phyloP scores from a whole-genome alignment of 108 stramenopile genomes.

The Chaetoceros muelleri region DNA sequence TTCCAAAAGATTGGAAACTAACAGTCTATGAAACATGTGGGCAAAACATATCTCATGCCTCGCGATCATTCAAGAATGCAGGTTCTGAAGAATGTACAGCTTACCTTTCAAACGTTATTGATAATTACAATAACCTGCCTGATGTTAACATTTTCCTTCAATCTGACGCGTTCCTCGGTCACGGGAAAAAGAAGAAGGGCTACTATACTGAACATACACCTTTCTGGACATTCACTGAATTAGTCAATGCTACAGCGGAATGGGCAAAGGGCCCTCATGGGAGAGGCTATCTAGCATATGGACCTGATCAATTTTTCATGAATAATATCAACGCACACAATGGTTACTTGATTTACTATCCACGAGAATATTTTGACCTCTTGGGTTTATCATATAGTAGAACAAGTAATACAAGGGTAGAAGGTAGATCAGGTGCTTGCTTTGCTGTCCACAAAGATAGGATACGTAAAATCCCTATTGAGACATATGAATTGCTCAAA shows the following conservation, averaged over 20 bases:
- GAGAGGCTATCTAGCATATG: background rate
- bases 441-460: background rate
- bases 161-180: background rate
- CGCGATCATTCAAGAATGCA: background rate
- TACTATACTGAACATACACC: background rate
- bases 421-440: background rate
- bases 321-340: background rate
- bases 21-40: background rate
- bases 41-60: background rate
- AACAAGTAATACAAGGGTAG: background rate
- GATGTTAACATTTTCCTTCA: background rate
- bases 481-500: background rate
- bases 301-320: background rate
- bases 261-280: background rate
- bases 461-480: background rate
- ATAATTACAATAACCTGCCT: background rate
- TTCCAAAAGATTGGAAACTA: background rate
- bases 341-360: background rate
- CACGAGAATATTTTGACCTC: background rate
- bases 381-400: background rate
- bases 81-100: background rate
- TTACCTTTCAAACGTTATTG: background rate
- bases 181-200: background rate
- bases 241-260: background rate
- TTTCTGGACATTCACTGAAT: background rate